Evolutionary conservation across 176 grass and related monocot species (phyloP), one percentile per base, ranked within the genome.

Genomic region (Carex parvula): DNA sequence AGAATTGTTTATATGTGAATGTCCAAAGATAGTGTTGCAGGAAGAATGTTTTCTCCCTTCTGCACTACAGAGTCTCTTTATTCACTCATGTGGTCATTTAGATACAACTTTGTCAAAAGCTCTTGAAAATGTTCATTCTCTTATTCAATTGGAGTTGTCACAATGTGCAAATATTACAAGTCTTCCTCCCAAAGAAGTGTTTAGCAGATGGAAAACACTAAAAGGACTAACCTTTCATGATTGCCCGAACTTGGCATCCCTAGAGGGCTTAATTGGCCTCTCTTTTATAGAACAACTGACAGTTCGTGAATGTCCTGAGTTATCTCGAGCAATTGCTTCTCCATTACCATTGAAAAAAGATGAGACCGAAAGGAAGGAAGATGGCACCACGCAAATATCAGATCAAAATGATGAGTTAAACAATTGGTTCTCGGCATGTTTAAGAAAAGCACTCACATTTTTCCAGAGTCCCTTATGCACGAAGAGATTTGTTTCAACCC

Each of bases 221-320:
- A 46, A 46, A 46, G 2, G 0, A 9, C 8, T 46, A 9, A 2
- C 0, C 8, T 2, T 46, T 10, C 0, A 0, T 10, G 0, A 46
- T 10, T 46, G 44, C 8, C 44, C 0, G 1, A 0, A 0, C 44
- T 46, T 46, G 44, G 8, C 44, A 55, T 84, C 82, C 26, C 30
- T 84, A 1, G 48, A 59, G 15, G 35, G 64, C 59, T 72, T 84
- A 55, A 2, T 50, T 18, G 41, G 30, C 2, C 63, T 84, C 20
- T 57, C 5, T 71, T 84, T 46, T 57, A n/a, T 84, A 7, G 18
- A 59, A 48, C 0, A n/a, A n/a, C n/a, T n/a, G n/a, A n/a, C n/a
- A n/a, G n/a, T 0, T 32, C 57, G n/a, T 84, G 48, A 0, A 14
- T 84, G 64, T 22, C 63, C 82, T 46, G 72, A 84, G 63, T 58